Percentiles rank a stretch among this genome's conserved stretches.
These are phyloP conservation scores for Leptographium procerum DNA, from an alignment of 2,329 filamentous ascomycete species.

Conservation along the genomic window DNA sequence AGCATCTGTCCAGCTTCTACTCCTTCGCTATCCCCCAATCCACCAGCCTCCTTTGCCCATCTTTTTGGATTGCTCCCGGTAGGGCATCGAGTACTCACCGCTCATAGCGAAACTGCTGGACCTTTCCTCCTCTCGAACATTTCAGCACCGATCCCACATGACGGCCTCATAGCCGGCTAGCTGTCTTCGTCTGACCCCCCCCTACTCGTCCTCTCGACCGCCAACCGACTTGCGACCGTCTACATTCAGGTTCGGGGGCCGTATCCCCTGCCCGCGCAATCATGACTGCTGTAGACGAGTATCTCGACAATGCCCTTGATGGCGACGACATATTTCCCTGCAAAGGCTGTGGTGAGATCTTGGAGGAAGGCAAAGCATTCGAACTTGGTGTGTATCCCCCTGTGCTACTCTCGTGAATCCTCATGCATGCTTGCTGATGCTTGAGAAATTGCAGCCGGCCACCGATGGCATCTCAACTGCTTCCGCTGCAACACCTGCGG, in stretches of 20 bases:
- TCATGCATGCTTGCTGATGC: not conserved
- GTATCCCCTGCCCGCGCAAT: conserved; percentile 6
- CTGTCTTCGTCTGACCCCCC: not conserved
- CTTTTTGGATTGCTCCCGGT: not conserved
- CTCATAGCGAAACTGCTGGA: not conserved
- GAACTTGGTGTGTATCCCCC: conserved; percentile 62
- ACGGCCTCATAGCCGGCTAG: not conserved
- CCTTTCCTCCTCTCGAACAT: not conserved
- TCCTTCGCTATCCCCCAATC: not conserved
- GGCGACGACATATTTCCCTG: conserved; percentile 78
- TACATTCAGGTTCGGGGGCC: conserved; percentile 1
- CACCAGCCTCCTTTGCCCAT: not conserved
- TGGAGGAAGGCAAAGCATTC: conserved; percentile 97
- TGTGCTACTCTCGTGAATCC: not conserved
- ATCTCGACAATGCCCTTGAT: conserved; percentile 56
- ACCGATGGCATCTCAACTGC: conserved; percentile 97
- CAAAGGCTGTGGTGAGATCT: conserved; percentile 91
- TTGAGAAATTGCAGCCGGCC: conserved; percentile 54
- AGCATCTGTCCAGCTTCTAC: not conserved
- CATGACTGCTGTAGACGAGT: conserved; percentile 48
- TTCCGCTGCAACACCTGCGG: conserved; percentile 95
- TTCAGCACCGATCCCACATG: not conserved
- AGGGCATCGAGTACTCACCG: not conserved
- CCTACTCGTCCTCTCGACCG: not conserved
- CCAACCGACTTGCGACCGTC: not conserved